Evolutionary conservation across 495 filamentous ascomycete species (phyloP), one percentile per base, ranked within the genome.

Genomic region (Hyaloscypha bicolor): DNA sequence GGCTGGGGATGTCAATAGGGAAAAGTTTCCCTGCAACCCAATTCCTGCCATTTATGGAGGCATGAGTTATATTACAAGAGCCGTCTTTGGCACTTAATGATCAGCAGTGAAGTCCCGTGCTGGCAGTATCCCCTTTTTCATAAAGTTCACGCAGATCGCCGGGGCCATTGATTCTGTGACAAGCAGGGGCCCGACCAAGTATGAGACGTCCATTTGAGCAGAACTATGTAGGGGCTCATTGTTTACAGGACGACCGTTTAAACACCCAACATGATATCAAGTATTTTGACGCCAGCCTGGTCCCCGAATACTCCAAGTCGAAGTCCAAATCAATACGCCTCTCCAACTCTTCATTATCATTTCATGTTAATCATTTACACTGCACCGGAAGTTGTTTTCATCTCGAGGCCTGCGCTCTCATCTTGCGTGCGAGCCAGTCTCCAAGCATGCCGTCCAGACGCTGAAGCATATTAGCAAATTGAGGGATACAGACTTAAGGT

Each of bases 391-490:
- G 32, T 11, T 59, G n/a, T 51, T 22, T 48, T 51, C 66, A 72
- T 52, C 69, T 66, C 35, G 69, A 71, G 4, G 60, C 79, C 57
- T 83, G 74, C 25, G 82, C 73, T 55, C 85, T 77, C 71, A 85
- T 84, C 72, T 89, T 91, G 56, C 88, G 84, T 39, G 88, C 85
- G 29, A 95, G 77, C 90, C 91, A 96, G 64, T 91, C 88, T 52
- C 90, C 90, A 58, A 97, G 84, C 86, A 96, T 87, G 16, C 91
- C 87, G 78, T 97, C 93, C 66, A 97, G 81, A 79, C 91, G 87
- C 78, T 89, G 59, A 37, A 60, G 11, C 59, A 74, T 61, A 25
- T 70, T 42, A 64, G 70, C 62, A 55, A 63, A 29, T 45, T n/a
- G 37, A 25, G 29, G 39, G 39, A 16, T n/a, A 39, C 32, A 53